These are phyloP conservation scores for Amphicarpaea edgeworthii DNA, from an alignment of 306 rosid genomes.

Conservation along the genomic window DNA sequence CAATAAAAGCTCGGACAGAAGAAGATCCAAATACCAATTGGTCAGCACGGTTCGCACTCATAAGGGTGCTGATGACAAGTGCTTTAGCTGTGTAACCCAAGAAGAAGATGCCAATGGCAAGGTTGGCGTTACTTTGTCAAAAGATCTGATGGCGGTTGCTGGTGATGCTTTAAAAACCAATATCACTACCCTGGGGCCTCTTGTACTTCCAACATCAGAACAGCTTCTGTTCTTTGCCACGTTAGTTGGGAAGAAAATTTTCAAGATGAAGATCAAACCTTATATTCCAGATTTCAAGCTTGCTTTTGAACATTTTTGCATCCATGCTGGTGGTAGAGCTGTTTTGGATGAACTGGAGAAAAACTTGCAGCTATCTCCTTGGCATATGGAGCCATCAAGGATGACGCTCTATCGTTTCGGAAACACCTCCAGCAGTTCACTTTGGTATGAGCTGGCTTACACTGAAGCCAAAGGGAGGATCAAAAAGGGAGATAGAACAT, in stretches of 20 bases:
- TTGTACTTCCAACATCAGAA: constrained; percentile 87
- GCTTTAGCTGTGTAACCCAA: constrained; percentile 86
- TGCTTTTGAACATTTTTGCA: constrained; percentile 94
- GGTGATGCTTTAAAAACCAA: constrained; percentile 92
- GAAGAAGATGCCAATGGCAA: constrained; percentile 82
- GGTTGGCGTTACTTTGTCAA: constrained; percentile 86
- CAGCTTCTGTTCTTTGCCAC: constrained; percentile 86
- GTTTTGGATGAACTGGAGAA: constrained; percentile 92
- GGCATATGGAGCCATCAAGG: constrained; percentile 99
- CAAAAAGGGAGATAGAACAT: constrained; percentile 85
- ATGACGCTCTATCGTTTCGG: constrained; percentile 94
- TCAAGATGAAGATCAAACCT: constrained; percentile 91
- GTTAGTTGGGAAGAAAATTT: constrained; percentile 68
- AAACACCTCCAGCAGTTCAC: constrained; percentile 92
- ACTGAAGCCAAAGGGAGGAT: constrained; percentile 91
- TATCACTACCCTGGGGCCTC: constrained; percentile 90
- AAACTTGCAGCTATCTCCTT: constrained; percentile 83
- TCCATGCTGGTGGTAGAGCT: constrained; percentile 94
- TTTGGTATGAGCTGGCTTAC: constrained; percentile 91
- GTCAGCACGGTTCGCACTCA: constrained; percentile 79
- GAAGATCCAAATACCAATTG: constrained; percentile 82
- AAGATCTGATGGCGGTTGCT: constrained; percentile 92
- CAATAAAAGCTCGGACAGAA: constrained; percentile 73
- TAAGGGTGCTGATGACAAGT: constrained; percentile 89
- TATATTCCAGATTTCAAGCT: constrained; percentile 90